Conservation (phyloP, 2,329 filamentous ascomycete species). For the Beauveria sp. region DNA sequence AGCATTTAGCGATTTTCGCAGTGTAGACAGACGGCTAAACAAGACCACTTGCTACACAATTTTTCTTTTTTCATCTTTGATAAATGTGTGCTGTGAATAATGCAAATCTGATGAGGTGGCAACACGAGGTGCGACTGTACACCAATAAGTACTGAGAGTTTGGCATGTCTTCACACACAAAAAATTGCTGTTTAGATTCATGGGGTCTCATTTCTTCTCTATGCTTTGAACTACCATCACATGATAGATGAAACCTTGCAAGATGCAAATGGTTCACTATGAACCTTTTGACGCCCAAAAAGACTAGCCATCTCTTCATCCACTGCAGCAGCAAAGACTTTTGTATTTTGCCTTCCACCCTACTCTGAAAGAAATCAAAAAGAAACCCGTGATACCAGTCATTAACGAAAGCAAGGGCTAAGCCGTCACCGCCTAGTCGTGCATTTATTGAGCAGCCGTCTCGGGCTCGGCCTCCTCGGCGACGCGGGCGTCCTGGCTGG, state of each 20-base stretch:
- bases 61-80: neutral
- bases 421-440: conserved; percentile 7
- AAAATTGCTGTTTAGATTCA: conserved; percentile 14
- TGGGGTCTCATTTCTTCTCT: conserved; percentile 29
- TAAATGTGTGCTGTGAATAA: neutral
- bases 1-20: neutral
- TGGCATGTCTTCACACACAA: neutral
- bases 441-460: conserved; percentile 34
- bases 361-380: neutral
- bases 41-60: neutral
- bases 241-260: conserved; percentile 31
- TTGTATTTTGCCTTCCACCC: conserved; percentile 13
- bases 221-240: conserved; percentile 31
- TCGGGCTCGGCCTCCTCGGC: conserved; percentile 53
- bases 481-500: conserved; percentile 52
- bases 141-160: neutral
- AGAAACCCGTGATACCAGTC: conserved; percentile 8
- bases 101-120: neutral
- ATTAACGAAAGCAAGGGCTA: neutral
- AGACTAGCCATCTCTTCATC: conserved; percentile 21
- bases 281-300: conserved; percentile 30
- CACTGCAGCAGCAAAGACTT: neutral
- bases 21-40: conserved; percentile 2
- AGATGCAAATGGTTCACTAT: conserved; percentile 32
- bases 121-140: neutral